These are phyloP conservation scores for Fusarium poae DNA, from an alignment of 2,329 filamentous ascomycete species.

Conservation along the genomic window DNA sequence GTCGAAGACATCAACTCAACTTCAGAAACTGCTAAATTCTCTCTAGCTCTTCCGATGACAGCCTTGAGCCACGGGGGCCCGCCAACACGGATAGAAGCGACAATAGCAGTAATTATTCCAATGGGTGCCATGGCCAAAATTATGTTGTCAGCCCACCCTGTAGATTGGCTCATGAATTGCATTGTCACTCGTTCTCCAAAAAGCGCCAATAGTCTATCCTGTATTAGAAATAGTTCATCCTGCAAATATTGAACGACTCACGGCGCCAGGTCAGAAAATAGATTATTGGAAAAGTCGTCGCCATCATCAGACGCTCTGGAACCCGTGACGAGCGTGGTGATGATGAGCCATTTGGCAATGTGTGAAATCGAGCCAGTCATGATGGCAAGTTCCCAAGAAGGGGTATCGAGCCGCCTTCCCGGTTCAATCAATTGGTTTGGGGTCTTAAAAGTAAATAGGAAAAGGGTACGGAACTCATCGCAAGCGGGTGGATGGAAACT, in stretches of 20 bases:
- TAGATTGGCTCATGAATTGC: slow-evolving; percentile 61
- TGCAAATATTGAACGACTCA: neutral
- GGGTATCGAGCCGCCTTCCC: too few relatives aligned
- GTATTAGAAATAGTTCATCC: neutral
- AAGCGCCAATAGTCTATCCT: slow-evolving; percentile 28
- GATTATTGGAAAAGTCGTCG: slow-evolving; percentile 11
- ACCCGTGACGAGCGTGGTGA: accelerated
- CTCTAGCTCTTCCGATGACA: slow-evolving; percentile 60
- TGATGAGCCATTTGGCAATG: neutral
- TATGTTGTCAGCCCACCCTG: slow-evolving; percentile 58
- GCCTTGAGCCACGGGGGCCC: slow-evolving; percentile 58
- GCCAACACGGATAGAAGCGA: slow-evolving; percentile 60
- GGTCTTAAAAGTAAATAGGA: too few relatives aligned
- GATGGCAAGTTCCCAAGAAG: too few relatives aligned
- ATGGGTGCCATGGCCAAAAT: slow-evolving; percentile 62
- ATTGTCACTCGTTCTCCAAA: slow-evolving; percentile 63
- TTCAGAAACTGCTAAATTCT: slow-evolving; percentile 57
- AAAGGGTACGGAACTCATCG: too few relatives aligned
- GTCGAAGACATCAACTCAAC: slow-evolving; percentile 61
- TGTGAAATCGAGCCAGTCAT: neutral
- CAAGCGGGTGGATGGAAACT: too few relatives aligned
- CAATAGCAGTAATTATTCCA: slow-evolving; percentile 59
- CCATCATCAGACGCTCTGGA: neutral
- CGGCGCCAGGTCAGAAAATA: slow-evolving; percentile 10
- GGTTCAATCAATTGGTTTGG: too few relatives aligned